Percentiles rank a stretch among this genome's conserved stretches.
phyloP scores from a whole-genome alignment of 192 early-diverging fungal species.

The Backusella circina region DNA sequence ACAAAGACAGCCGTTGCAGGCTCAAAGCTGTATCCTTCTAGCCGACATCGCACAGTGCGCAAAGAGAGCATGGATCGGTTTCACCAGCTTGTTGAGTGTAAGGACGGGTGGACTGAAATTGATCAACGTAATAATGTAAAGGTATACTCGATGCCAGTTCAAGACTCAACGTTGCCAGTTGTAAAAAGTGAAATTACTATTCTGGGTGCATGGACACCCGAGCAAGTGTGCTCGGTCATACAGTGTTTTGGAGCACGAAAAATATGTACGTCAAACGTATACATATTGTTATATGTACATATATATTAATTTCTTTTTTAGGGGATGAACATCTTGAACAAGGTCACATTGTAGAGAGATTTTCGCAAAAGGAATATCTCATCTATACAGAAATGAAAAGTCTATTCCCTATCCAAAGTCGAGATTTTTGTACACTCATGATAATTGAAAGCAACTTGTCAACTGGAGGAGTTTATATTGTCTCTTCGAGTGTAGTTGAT shows the following conservation, averaged over 20 bases:
- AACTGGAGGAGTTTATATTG: slow-evolving; percentile 37
- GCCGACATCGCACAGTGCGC: slow-evolving; percentile 35
- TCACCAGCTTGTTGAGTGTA: slow-evolving; percentile 31
- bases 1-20: slow-evolving; percentile 6
- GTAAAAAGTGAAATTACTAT: slow-evolving; percentile 40
- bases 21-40: slow-evolving; percentile 27
- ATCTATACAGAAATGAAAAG: slow-evolving; percentile 34
- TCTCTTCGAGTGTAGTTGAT: slow-evolving; percentile 41
- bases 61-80: slow-evolving; percentile 28
- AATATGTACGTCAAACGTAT: slow-evolving; percentile 23
- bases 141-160: slow-evolving; percentile 35
- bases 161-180: slow-evolving; percentile 36
- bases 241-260: slow-evolving; percentile 39
- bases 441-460: slow-evolving; percentile 41
- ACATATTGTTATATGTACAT: background rate
- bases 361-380: slow-evolving; percentile 40
- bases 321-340: slow-evolving; percentile 48
- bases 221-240: slow-evolving; percentile 44
- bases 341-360: slow-evolving; percentile 39
- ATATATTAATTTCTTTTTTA: background rate
- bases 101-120: slow-evolving; percentile 36
- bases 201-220: slow-evolving; percentile 37
- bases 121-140: slow-evolving; percentile 32
- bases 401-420: slow-evolving; percentile 34
- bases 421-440: slow-evolving; percentile 42